Evolutionary conservation across 208 protist genomes (phyloP).

Genomic region (Lotmaria passim): DNA sequence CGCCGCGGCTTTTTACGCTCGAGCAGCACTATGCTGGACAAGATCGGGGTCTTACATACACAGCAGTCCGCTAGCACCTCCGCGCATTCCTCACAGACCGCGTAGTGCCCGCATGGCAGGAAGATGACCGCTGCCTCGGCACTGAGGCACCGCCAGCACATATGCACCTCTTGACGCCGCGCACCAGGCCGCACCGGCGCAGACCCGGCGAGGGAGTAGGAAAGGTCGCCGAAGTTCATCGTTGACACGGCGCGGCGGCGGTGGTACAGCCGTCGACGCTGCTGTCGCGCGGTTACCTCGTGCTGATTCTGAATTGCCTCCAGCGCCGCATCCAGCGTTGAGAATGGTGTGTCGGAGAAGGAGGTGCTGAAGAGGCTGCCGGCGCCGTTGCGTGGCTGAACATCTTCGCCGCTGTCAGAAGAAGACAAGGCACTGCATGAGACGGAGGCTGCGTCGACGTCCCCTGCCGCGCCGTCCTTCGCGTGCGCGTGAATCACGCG

Average conservation of each 20-base stretch:
- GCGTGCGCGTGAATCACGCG: constrained; percentile 36
- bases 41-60: constrained; percentile 56
- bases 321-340: constrained; percentile 13
- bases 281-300: constrained; percentile 18
- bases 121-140: constrained; percentile 67
- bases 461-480: neutral
- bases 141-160: constrained; percentile 80
- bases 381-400: neutral
- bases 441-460: constrained; percentile 7
- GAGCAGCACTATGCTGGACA: constrained; percentile 50
- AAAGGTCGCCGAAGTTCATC: constrained; percentile 47
- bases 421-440: constrained; percentile 1
- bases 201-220: constrained; percentile 51
- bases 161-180: constrained; percentile 59
- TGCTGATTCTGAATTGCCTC: constrained; percentile 28
- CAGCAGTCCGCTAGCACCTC: constrained; percentile 54
- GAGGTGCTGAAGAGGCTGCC: constrained; percentile 8
- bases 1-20: constrained; percentile 15
- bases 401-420: constrained; percentile 18
- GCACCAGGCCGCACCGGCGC: constrained; percentile 41
- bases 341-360: constrained; percentile 15
- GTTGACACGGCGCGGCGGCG: constrained; percentile 43
- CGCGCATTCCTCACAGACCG: constrained; percentile 55
- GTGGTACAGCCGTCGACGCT: constrained; percentile 22
- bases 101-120: constrained; percentile 76